Percentiles rank a stretch among this genome's conserved stretches.
Evolutionary conservation across 495 filamentous ascomycete genomes (phyloP).

Genomic region (Saxispiralis lemnorum): DNA sequence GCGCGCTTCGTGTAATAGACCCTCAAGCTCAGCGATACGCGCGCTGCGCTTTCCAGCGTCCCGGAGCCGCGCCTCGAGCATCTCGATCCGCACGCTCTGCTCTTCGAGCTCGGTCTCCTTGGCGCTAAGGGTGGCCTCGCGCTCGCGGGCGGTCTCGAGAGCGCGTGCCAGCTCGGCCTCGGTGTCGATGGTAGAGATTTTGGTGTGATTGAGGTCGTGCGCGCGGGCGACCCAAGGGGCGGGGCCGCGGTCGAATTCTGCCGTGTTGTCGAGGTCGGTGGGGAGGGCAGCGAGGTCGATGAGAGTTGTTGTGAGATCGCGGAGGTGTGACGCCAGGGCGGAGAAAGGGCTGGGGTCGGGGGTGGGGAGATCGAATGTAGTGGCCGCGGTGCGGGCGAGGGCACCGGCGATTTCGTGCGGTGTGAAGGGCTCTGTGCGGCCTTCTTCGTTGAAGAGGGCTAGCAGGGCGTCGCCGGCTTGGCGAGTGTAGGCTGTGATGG

Average conservation of each 20-base stretch:
- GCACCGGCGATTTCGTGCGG: conserved; percentile 45
- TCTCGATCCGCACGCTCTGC: conserved; percentile 75
- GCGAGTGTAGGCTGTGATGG: conserved; percentile 50
- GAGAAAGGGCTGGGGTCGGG: conserved; percentile 46
- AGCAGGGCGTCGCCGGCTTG: conserved; percentile 49
- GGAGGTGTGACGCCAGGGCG: conserved; percentile 48
- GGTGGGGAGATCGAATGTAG: conserved; percentile 26
- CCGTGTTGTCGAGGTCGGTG: conserved; percentile 56
- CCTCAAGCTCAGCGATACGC: conserved; percentile 46
- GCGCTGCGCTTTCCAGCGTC: conserved; percentile 56
- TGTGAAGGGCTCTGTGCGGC: conserved; percentile 46
- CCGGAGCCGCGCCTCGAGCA: conserved; percentile 62
- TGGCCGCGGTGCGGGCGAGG: conserved; percentile 39
- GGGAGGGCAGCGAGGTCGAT: conserved; percentile 57
- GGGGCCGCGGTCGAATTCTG: conserved; percentile 63
- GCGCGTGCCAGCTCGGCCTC: conserved; percentile 36
- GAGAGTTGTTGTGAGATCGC: conserved; percentile 43
- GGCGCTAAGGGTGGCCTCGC: conserved; percentile 29
- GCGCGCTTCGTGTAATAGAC: conserved; percentile 36
- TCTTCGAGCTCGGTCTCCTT: conserved; percentile 37
- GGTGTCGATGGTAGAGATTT: conserved; percentile 57
- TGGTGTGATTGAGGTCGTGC: conserved; percentile 57
- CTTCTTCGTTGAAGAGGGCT: conserved; percentile 51
- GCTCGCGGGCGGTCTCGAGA: conserved; percentile 40
- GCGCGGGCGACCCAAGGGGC: conserved; percentile 74